phyloP scores from a whole-genome alignment of 495 filamentous ascomycete species.

The Bacidia rubella region DNA sequence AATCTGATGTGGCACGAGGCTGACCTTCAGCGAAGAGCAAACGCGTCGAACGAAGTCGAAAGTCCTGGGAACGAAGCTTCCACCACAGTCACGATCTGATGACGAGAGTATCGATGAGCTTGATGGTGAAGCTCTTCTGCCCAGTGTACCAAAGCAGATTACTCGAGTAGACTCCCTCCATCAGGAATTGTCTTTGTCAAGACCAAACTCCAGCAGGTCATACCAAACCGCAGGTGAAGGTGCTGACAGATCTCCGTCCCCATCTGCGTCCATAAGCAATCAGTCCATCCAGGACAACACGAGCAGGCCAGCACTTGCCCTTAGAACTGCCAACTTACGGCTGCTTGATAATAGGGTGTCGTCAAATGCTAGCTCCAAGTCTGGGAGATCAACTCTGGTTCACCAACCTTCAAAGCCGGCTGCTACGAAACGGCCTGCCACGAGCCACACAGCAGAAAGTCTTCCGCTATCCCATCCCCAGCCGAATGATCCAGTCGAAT shows the following conservation, averaged over 20 bases:
- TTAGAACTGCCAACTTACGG: slow-evolving; percentile 10
- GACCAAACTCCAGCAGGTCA: slow-evolving; percentile 10
- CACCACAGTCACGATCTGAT: slow-evolving; percentile 3
- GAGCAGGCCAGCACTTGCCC: slow-evolving; percentile 4
- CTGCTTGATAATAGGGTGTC: background rate
- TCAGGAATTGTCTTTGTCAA: background rate
- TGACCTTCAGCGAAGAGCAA: background rate
- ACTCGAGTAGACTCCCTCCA: background rate
- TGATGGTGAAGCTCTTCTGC: slow-evolving; percentile 21
- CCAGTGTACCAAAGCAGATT: slow-evolving; percentile 12
- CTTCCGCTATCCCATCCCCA: background rate
- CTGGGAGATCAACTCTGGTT: background rate
- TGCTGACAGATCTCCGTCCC: slow-evolving; percentile 9
- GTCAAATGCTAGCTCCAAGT: slow-evolving; percentile 9
- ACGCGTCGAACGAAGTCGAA: slow-evolving; percentile 12
- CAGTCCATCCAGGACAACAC: slow-evolving; percentile 2
- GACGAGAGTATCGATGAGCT: slow-evolving; percentile 23
- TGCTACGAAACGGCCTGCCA: slow-evolving; percentile 4
- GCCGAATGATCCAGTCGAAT: slow-evolving; percentile 1
- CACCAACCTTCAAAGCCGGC: too few relatives aligned
- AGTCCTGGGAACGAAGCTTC: slow-evolving; percentile 11
- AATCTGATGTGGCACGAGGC: background rate
- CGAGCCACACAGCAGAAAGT: slow-evolving; percentile 6
- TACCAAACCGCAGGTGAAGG: slow-evolving; percentile 1
- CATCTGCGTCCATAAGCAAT: slow-evolving; percentile 1